These are phyloP conservation scores for Colletotrichum musae DNA, from an alignment of 2,329 filamentous ascomycete genomes.

Conservation along the genomic window DNA sequence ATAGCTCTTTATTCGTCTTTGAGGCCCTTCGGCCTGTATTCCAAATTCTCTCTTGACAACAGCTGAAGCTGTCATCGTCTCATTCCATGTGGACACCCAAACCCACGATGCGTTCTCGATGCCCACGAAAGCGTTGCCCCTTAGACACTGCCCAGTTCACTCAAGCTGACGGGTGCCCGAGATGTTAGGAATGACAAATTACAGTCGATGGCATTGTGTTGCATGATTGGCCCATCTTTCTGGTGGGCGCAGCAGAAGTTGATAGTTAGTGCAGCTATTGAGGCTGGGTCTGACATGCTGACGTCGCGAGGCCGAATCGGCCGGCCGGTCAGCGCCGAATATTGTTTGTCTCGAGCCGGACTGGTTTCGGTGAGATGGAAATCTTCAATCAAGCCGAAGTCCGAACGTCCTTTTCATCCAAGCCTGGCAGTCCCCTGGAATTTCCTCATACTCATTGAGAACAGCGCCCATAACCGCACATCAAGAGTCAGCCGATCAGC, in stretches of 20 bases:
- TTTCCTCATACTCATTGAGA: too few relatives aligned
- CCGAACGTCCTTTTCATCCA: too few relatives aligned
- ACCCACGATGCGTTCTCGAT: background rate
- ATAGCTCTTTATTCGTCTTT: too few relatives aligned
- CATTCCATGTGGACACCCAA: background rate
- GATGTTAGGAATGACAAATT: background rate
- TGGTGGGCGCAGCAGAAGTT: background rate
- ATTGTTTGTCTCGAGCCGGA: too few relatives aligned
- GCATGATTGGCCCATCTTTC: background rate
- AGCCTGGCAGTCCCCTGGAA: too few relatives aligned
- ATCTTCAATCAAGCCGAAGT: too few relatives aligned
- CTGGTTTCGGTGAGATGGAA: too few relatives aligned
- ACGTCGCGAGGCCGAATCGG: background rate
- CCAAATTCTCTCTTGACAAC: too few relatives aligned
- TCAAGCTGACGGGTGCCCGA: slow-evolving; percentile 1
- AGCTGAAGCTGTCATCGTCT: background rate
- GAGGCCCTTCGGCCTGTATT: too few relatives aligned
- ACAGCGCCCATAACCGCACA: too few relatives aligned
- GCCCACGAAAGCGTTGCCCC: background rate
- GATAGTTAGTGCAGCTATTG: background rate
- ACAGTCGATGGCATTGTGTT: background rate
- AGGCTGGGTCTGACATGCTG: slow-evolving; percentile 14
- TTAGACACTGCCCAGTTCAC: background rate
- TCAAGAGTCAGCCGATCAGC: too few relatives aligned
- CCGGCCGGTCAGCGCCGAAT: too few relatives aligned